Percentiles rank a stretch among this genome's conserved stretches.
phyloP scores from a whole-genome alignment of 2,329 filamentous ascomycete species.

The Scedosporium dehoogii region DNA sequence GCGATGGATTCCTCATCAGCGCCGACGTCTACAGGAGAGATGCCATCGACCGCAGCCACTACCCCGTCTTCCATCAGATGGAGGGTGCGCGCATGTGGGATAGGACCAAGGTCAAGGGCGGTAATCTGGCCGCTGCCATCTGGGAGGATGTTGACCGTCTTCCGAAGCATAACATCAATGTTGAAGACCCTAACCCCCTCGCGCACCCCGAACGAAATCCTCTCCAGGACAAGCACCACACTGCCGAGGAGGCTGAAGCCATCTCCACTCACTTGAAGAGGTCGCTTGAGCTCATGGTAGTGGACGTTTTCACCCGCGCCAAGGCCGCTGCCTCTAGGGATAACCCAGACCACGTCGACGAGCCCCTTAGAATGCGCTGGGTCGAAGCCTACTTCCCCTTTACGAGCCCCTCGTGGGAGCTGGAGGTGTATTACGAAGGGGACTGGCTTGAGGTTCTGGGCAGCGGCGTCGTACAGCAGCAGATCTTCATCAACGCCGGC shows the following conservation, averaged over 20 bases:
- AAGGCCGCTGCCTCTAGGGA: constrained; percentile 50
- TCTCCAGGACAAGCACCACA: constrained; percentile 63
- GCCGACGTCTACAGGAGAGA: constrained; percentile 94
- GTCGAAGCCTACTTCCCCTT: constrained; percentile 97
- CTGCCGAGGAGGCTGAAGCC: constrained; percentile 67
- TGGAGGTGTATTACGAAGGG: constrained; percentile 89
- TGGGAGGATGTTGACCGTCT: constrained; percentile 60
- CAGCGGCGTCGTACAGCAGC: constrained; percentile 82
- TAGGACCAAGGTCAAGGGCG: constrained; percentile 42
- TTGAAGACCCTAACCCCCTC: constrained; percentile 76
- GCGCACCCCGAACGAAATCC: constrained; percentile 74
- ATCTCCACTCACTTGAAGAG: constrained; percentile 79
- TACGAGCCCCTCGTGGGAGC: constrained; percentile 88
- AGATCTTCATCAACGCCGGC: constrained; percentile 67
- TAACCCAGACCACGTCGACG: constrained; percentile 41
- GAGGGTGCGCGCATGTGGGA: constrained; percentile 91
- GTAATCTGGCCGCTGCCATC: constrained; percentile 55
- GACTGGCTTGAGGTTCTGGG: constrained; percentile 95
- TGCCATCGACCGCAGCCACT: constrained; percentile 89
- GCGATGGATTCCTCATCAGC: constrained; percentile 76
- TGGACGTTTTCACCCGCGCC: constrained; percentile 77
- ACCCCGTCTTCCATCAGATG: constrained; percentile 98
- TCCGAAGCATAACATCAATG: constrained; percentile 62
- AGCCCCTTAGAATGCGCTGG: constrained; percentile 82
- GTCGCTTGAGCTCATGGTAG: constrained; percentile 80